These are phyloP conservation scores for Quercus mongolica DNA, from an alignment of 306 rosid species.

Conservation along the genomic window DNA sequence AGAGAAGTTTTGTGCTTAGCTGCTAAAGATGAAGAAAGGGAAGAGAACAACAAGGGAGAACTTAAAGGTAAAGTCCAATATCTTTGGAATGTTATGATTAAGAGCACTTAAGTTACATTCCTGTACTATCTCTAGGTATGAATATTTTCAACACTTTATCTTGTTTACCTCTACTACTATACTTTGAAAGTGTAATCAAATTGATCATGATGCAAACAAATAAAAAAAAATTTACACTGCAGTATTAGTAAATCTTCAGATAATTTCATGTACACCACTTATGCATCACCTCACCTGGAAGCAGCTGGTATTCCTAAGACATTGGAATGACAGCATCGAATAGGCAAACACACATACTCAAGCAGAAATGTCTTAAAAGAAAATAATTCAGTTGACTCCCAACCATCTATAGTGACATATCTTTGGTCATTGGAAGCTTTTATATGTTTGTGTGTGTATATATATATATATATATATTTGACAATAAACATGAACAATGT, in stretches of 20 bases:
- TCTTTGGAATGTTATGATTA: background rate
- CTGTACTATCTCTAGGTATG: background rate
- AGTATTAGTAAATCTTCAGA: too few relatives aligned
- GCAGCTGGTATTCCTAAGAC: background rate
- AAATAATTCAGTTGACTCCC: background rate
- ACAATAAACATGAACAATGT: background rate
- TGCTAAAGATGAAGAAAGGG: background rate
- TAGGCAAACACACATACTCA: background rate
- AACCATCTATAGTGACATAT: background rate
- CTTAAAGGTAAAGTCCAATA: background rate
- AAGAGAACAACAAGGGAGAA: background rate
- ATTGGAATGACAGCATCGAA: background rate
- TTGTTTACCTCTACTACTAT: background rate
- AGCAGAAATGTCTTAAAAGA: background rate
- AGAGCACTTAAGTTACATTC: background rate
- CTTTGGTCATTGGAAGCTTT: background rate
- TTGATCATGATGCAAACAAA: too few relatives aligned
- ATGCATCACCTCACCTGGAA: background rate
- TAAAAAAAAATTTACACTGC: too few relatives aligned
- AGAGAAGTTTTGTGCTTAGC: background rate
- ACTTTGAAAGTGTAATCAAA: too few relatives aligned
- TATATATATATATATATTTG: too few relatives aligned
- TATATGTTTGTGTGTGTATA: too few relatives aligned
- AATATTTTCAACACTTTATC: background rate
- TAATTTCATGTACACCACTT: background rate